Evolutionary conservation across 768 basidiomycete genomes (phyloP), one percentile per base, ranked within the genome.

Genomic region (Lentinula detonsa): DNA sequence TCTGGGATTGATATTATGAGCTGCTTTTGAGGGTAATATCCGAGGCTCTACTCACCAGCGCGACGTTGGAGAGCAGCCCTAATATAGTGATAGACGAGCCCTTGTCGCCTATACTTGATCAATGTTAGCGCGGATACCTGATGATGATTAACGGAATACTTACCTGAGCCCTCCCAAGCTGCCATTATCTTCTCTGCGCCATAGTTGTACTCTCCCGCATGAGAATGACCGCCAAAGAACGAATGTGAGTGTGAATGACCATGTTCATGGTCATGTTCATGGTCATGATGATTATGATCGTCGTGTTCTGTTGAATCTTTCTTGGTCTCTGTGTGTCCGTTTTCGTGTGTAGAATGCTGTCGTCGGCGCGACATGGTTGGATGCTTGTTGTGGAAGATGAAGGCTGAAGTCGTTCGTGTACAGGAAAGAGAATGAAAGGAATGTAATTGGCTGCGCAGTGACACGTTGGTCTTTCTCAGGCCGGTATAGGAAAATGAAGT

Each of bases 11-110:
- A 31, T 6, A 15, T 23, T 16, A 43, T 23, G 4, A 21, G 37
- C 37, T n/a, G 34, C 13, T 33, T 33, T 4, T 46, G 45, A 16
- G 10, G 11, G 16, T 39, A 5, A 52, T 34, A 4, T 18, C 5
- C 35, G 9, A 55, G 40, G 15, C 23, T 4, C 53, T 42, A 43
- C 55, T 56, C 55, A 43, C 55, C 64, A 99, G 75, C 5, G 79
- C 84, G 37, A 98, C 77, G 67, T 98, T 98, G 56, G 88, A 79
- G 57, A 85, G 80, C 37, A 98, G 77, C 0, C 97, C 96, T 63
- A 94, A 74, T 57, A 96, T 80, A 5, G 94, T 96, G 67, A 96
- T 90, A 60, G 81, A 83, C 63, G 85, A 90, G 23, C 95, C 94
- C 64, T 85, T 77, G 74, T 95, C 93, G 48, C 85, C 92, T 91